phyloP scores from a whole-genome alignment of 176 grass and related monocot species.

The Otatea glauca region DNA sequence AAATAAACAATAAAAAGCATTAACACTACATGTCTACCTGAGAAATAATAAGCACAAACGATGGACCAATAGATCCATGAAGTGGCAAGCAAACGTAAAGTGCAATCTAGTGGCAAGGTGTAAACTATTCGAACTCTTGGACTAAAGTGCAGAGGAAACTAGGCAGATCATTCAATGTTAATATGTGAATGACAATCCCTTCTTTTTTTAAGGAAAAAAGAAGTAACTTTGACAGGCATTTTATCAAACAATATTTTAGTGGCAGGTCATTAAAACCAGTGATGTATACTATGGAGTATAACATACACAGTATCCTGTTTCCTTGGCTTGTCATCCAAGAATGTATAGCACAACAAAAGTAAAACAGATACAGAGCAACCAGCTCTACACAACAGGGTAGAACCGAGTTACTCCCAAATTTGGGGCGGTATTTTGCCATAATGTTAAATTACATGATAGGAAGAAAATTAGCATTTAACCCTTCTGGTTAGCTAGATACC shows the following conservation, averaged over 20 bases:
- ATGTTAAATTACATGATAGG: conserved; percentile 11
- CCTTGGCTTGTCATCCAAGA: conserved; percentile 11
- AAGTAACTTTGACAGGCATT: conserved; percentile 2
- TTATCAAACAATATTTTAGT: background rate
- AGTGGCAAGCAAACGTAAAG: conserved; percentile 5
- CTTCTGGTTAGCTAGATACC: background rate
- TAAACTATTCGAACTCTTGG: background rate
- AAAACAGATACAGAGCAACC: background rate
- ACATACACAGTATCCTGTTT: conserved; percentile 6
- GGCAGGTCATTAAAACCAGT: conserved; percentile 15
- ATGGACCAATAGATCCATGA: conserved; percentile 28
- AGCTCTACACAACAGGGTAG: conserved; percentile 18
- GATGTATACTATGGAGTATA: background rate
- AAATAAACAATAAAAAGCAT: conserved; percentile 18
- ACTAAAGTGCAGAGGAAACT: background rate
- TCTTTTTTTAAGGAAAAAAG: background rate
- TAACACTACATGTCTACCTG: conserved; percentile 1
- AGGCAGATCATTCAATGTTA: background rate
- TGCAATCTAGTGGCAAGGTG: background rate
- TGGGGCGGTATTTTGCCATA: background rate
- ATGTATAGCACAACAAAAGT: background rate
- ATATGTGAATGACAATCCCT: conserved; percentile 10
- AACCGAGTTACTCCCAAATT: background rate
- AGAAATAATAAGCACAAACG: conserved; percentile 6
- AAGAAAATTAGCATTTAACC: background rate